These are phyloP conservation scores for Trapa bicornis DNA, from an alignment of 345 rosid genomes.

Conservation along the genomic window DNA sequence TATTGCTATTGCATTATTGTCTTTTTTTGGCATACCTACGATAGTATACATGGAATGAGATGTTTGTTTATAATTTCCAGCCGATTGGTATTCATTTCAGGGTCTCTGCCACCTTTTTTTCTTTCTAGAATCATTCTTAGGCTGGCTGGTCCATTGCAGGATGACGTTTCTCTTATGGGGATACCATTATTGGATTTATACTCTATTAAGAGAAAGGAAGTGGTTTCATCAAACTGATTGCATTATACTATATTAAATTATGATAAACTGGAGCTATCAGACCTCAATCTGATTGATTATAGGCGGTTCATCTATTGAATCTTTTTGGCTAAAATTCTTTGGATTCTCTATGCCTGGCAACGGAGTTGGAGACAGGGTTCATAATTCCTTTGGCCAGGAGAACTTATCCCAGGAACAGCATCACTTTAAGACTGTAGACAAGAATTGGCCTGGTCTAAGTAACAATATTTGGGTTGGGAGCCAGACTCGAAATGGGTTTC, in stretches of 20 bases:
- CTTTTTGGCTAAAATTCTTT: not conserved
- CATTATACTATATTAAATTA: not conserved
- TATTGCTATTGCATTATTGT: not conserved
- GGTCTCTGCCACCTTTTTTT: not conserved
- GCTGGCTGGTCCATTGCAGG: constrained; percentile 6
- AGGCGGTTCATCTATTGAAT: not conserved
- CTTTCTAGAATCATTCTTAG: not conserved
- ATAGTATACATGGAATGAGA: not conserved
- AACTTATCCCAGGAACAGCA: constrained; percentile 55
- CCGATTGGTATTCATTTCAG: not conserved
- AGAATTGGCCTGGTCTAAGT: constrained; percentile 47
- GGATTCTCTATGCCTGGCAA: constrained; percentile 88
- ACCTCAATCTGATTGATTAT: not conserved
- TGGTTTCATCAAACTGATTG: constrained; percentile 6
- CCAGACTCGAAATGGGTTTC: constrained; percentile 48
- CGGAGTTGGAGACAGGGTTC: constrained; percentile 86
- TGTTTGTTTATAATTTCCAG: not conserved
- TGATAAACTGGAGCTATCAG: not conserved
- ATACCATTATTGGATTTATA: not conserved
- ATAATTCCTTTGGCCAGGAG: constrained; percentile 74
- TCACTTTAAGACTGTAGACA: constrained; percentile 46
- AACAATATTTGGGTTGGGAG: constrained; percentile 44
- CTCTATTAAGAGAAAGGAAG: not conserved
- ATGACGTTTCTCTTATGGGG: constrained; percentile 1
- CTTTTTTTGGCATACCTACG: not conserved